Base-by-base conservation (phyloP, 1,284 basidiomycete species). In the Phenoliferia sp. region DNA sequence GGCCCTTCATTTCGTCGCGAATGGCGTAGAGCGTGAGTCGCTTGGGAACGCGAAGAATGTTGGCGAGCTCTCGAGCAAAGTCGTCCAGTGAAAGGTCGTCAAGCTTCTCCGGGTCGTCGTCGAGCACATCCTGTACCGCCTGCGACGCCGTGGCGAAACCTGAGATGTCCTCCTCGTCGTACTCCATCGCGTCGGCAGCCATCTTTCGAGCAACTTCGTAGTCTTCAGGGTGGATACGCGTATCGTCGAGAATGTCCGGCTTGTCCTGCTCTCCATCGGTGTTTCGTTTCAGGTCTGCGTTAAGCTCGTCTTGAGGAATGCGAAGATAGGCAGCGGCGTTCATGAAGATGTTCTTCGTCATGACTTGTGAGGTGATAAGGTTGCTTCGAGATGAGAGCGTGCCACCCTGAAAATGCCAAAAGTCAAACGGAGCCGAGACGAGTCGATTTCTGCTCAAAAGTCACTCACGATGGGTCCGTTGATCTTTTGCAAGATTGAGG, bases 181-280 rank as follows among this genome's bases (percentile, higher is more conserved):
- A 85, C 76, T 97, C 95, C 31, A 98, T 85, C 9, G 95, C 93
- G 79, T 98, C 95, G 16, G 92, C 92, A 39, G 96, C 95, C 93
- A 99, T 98, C 82, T 99, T 98, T 57, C 93, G 88, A 1, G 96
- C 95, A 64, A 98, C 85, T 76, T 97, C 93, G 79, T 99, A 99
- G 80, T 99, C 95, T 79, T 97, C 94, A 0, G 93, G 93, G 79
- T 99, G 96, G 69, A 99, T 93, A 19, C 96, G 90, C 29, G 95
- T 99, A 76, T 89, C 88, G 78, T 99, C 96, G 57, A 99, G 83
- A 4, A 94, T 92, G 79, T 99, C 95, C 16, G 90, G 88, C 62
- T 82, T 74, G 32, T 80, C 77, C 62, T 82, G 74, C 32, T 80
- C 77, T 22, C 76, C 76, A 59, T 87, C 85, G 67, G 85, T 85